A percentile compares a stretch with the other conserved stretches of the same genome.
These are phyloP conservation scores for Glycine soja DNA, from an alignment of 306 rosid species.

Conservation along the genomic window DNA sequence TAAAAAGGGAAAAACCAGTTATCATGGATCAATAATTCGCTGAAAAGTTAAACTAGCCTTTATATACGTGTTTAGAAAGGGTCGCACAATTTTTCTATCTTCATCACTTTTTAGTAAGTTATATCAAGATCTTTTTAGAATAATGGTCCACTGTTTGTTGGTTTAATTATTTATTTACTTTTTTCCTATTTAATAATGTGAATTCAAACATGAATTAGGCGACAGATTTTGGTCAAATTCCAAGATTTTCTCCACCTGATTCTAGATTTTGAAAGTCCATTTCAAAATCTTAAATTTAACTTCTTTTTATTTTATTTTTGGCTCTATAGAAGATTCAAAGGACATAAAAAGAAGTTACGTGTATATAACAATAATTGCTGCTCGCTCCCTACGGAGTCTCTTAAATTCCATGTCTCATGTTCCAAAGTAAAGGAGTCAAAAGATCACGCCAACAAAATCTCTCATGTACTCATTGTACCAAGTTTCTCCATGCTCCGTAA, in stretches of 20 bases:
- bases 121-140: conserved; percentile 10
- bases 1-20: conserved; percentile 34
- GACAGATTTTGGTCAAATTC: conserved; percentile 47
- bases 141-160: not conserved
- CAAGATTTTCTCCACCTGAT: not conserved
- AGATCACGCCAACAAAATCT: not conserved
- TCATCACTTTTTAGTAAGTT: conserved; percentile 8
- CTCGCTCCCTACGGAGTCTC: not conserved
- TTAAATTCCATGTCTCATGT: conserved; percentile 28
- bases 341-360: conserved; percentile 24
- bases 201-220: conserved; percentile 34
- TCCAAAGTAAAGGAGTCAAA: conserved; percentile 23
- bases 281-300: conserved; percentile 52
- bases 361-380: conserved; percentile 19
- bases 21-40: conserved; percentile 45
- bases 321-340: conserved; percentile 13
- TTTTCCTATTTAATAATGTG: not conserved
- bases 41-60: conserved; percentile 41
- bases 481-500: conserved; percentile 1
- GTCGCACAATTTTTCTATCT: conserved; percentile 16
- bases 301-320: not conserved
- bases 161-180: not conserved
- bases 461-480: not conserved
- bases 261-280: conserved; percentile 23
- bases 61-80: conserved; percentile 47